Base-by-base conservation (phyloP, 139 green algal species). In the Tetraselmis striata region DNA sequence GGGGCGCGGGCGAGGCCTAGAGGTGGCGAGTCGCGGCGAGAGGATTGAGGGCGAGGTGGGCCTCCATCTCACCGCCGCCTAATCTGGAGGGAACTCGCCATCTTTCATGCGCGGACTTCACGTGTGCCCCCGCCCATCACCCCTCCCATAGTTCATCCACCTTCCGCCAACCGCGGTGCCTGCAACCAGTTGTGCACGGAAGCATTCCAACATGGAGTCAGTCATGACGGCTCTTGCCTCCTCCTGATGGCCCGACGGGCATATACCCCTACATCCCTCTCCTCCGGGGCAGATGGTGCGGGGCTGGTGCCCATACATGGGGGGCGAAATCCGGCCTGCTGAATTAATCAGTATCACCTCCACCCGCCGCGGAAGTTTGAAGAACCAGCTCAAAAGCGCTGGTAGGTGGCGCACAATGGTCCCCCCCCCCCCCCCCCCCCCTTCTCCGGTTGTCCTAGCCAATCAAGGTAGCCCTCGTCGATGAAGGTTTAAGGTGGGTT, bases 381-480 rank as follows among this genome's bases (percentile, higher is more conserved):
- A 90, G 28, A 98, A 98, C 88, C 92, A 97, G 59, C 83, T 98
- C 24, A n/a, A 97, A 90, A 26, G 90, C 94, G 32, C 85, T 98
- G 59, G n/a, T n/a, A 95, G 92, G 92, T 95, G 88, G 77, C 82
- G 87, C 59, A 90, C 75, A 59, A 82, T 75, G n/a, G n/a, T n/a
- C n/a, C n/a, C 2, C 31, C 28, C 29, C 29, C n/a, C 79, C 59
- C 23, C 30, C n/a, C n/a, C n/a, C 45, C 45, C 45, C 18, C 45
- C 18, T 67, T 82, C 28, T 82, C 25, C n/a, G n/a, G n/a, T n/a
- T n/a, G n/a, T n/a, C n/a, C n/a, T n/a, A n/a, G n/a, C n/a, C n/a
- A n/a, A n/a, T n/a, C n/a, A n/a, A n/a, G n/a, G n/a, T n/a, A n/a
- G n/a, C n/a, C n/a, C n/a, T n/a, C n/a, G n/a, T n/a, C n/a, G n/a